These are phyloP conservation scores for Pholiota molesta DNA, from an alignment of 768 basidiomycete genomes.

Conservation along the genomic window DNA sequence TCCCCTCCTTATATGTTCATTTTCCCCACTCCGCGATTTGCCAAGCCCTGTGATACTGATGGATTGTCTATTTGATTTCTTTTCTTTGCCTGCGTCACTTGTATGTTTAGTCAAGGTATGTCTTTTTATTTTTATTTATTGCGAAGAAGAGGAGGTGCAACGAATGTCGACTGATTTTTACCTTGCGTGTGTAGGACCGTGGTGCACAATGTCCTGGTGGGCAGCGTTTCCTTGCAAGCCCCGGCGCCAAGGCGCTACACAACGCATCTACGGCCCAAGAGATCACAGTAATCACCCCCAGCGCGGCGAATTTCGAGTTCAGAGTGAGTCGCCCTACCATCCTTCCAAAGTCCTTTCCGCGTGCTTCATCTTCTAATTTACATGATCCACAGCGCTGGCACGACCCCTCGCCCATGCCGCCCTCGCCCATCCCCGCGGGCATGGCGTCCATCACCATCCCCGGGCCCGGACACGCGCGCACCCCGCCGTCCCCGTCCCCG, in stretches of 20 bases:
- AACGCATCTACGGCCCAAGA: slow-evolving; percentile 85
- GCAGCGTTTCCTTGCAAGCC: slow-evolving; percentile 77
- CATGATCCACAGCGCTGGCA: slow-evolving; percentile 58
- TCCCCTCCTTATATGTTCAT: slow-evolving; percentile 16
- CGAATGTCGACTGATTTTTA: slow-evolving; percentile 10
- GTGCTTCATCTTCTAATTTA: too few species aligned
- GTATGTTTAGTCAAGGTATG: slow-evolving; percentile 19
- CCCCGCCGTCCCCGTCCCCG: slow-evolving; percentile 31
- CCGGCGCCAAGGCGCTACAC: slow-evolving; percentile 70
- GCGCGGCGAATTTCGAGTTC: slow-evolving; percentile 54
- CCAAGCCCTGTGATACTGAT: not conserved
- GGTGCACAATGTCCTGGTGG: slow-evolving; percentile 73
- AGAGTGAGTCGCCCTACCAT: slow-evolving; percentile 42
- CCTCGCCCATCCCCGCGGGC: slow-evolving; percentile 42
- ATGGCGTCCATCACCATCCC: slow-evolving; percentile 23
- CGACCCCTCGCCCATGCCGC: slow-evolving; percentile 67
- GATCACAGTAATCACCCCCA: slow-evolving; percentile 72
- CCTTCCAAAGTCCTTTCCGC: too few species aligned
- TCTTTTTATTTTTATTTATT: slow-evolving; percentile 5
- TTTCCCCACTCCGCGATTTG: too few species aligned
- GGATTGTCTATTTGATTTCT: slow-evolving; percentile 9
- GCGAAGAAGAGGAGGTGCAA: too few species aligned
- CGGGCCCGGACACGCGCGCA: too few species aligned
- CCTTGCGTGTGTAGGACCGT: slow-evolving; percentile 51
- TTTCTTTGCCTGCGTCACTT: too few species aligned